Evolutionary conservation across 1,284 basidiomycete species (phyloP), one percentile per base, ranked within the genome.

Genomic region (Heterobasidion irregulare): DNA sequence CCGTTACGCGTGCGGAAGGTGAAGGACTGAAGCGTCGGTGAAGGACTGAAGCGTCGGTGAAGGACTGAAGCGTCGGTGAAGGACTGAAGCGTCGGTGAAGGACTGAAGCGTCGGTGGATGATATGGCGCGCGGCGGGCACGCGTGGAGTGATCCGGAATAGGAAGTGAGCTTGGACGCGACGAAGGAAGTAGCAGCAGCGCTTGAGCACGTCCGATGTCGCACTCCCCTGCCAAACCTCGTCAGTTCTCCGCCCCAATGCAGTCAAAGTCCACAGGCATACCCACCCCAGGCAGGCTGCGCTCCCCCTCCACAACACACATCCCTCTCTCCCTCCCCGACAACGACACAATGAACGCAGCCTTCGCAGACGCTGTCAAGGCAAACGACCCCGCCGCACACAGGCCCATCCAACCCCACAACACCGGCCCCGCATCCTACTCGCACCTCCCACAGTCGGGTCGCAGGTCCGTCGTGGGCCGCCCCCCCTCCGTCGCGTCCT

Each of bases 331-430:
- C 67, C 72, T 36, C 64, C 70, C 61, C 47, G 79, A 83, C 63
- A 67, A 70, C 53, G 80, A 86, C 51, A 81, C 76, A 58, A 78
- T 82, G 60, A 77, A 80, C 52, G 77, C 77, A 61, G 83, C 88
- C 13, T 85, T 92, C 61, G 79, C 77, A 49, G 88, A 90, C 60
- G 89, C 88, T 19, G 80, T 92, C 66, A 84, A 77, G 62, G 79
- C 85, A 48, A 87, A 92, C 63, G 85, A 91, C 66, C 89, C 89
- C 36, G 78, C 84, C 33, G 77, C 79, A 47, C 84, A 89, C 69
- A 81, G 82, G 58, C 60, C 69, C 55, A 64, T 66, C 53, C 57
- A 73, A 54, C 56, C 69, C 53, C 70, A 72, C 53, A 73, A 72
- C 58, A 59, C 72, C n/a, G 73, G 78, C 2, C 68, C 63, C 47